Percentiles rank a stretch among this genome's conserved stretches.
Conservation (phyloP, 164 flowering plant genomes). For the Chimonanthus praecox region DNA sequence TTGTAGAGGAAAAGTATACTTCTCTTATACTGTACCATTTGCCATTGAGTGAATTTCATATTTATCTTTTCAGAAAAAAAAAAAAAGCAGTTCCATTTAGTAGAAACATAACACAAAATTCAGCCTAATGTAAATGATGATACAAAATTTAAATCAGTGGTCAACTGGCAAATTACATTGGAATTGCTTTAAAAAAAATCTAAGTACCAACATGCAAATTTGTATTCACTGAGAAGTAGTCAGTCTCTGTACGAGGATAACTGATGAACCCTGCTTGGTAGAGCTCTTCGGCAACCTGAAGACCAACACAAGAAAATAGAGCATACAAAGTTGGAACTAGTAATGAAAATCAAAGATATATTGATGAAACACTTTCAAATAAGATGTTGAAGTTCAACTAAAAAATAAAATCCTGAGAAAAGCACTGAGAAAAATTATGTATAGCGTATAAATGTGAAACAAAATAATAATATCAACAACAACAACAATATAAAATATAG, state of each 20-base stretch:
- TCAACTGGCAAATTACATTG: too few relatives aligned
- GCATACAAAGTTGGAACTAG: neutral
- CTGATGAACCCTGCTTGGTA: conserved; percentile 97
- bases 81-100: too few relatives aligned
- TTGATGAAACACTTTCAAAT: too few relatives aligned
- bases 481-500: neutral
- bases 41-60: too few relatives aligned
- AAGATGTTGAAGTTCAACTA: too few relatives aligned
- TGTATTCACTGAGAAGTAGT: conserved; percentile 66
- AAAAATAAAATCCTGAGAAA: neutral
- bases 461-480: neutral
- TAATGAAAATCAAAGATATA: neutral
- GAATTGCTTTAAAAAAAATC: neutral
- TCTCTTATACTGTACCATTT: too few relatives aligned
- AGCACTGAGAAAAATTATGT: neutral
- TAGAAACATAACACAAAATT: too few relatives aligned
- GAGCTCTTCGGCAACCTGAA: conserved; percentile 93
- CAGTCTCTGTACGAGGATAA: conserved; percentile 99
- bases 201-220: conserved; percentile 64
- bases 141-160: too few relatives aligned
- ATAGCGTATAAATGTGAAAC: neutral
- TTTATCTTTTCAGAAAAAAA: too few relatives aligned
- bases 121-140: too few relatives aligned
- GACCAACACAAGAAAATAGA: neutral
- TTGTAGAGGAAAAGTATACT: too few relatives aligned